These are phyloP conservation scores for Onygenales sp. DNA, from an alignment of 2,329 filamentous ascomycete species.

Conservation along the genomic window DNA sequence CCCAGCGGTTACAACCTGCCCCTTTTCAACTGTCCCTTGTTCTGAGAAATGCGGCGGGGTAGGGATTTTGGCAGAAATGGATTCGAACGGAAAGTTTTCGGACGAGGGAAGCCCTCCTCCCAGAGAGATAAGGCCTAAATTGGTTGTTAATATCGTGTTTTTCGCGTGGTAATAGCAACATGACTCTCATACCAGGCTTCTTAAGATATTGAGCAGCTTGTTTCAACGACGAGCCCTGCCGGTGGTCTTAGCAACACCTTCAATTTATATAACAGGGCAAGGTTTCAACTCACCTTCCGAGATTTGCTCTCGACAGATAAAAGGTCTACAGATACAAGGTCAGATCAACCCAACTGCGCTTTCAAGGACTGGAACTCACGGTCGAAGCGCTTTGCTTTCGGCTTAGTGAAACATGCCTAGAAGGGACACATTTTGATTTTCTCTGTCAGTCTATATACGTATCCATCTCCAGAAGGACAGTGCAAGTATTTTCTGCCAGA, in stretches of 20 bases:
- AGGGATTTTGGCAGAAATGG: conserved; percentile 66
- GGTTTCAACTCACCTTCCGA: conserved; percentile 25
- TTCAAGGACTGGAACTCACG: conserved; percentile 46
- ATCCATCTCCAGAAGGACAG: no score
- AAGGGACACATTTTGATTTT: neutral
- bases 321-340: conserved; percentile 30
- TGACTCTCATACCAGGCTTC: conserved; percentile 47
- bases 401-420: conserved; percentile 47
- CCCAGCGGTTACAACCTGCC: conserved; percentile 55
- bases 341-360: neutral
- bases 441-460: neutral
- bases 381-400: conserved; percentile 74
- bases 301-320: conserved; percentile 54
- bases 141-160: conserved; percentile 3
- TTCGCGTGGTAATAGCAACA: neutral
- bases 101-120: conserved; percentile 84
- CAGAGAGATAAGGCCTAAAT: conserved; percentile 67
- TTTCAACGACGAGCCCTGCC: conserved; percentile 65
- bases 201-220: conserved; percentile 69
- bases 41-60: conserved; percentile 61
- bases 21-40: conserved; percentile 51
- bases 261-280: conserved; percentile 17
- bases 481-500: no score
- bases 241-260: neutral
- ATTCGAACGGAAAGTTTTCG: conserved; percentile 86